Evolutionary conservation across 73 alveolate species (phyloP).

Genomic region (Strombidium stylifer): DNA sequence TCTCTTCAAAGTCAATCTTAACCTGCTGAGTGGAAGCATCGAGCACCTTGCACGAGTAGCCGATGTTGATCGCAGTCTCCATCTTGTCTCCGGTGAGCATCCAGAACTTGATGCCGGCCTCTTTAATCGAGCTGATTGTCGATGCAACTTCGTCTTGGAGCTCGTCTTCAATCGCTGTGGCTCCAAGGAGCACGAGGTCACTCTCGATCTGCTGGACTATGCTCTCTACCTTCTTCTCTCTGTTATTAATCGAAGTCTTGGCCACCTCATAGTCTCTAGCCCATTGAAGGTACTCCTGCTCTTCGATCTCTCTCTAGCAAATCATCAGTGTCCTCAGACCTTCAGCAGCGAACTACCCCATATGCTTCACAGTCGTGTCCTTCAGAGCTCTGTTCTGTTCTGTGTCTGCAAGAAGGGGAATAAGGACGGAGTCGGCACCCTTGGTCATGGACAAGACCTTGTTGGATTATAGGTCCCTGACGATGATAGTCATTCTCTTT

Average conservation of each 20-base stretch:
- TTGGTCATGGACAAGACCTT: conserved; percentile 44
- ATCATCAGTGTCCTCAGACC: conserved; percentile 60
- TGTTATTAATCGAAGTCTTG: background rate
- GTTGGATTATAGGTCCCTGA: conserved; percentile 38
- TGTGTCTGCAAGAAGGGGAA: conserved; percentile 31
- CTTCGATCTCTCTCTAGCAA: conserved; percentile 33
- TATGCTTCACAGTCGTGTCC: background rate
- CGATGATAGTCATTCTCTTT: conserved; percentile 87
- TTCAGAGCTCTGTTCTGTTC: background rate
- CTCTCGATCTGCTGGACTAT: conserved; percentile 33
- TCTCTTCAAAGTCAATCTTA: conserved; percentile 18
- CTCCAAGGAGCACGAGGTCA: conserved; percentile 59
- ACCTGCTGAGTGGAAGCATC: conserved; percentile 16
- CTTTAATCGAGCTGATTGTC: conserved; percentile 42
- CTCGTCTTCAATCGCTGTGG: conserved; percentile 69
- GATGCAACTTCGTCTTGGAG: conserved; percentile 66
- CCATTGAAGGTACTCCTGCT: conserved; percentile 71
- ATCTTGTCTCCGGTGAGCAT: conserved; percentile 82
- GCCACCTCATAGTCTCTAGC: conserved; percentile 52
- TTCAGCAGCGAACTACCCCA: conserved; percentile 28
- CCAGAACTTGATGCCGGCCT: conserved; percentile 75
- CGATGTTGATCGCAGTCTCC: conserved; percentile 87
- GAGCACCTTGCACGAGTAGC: conserved; percentile 51
- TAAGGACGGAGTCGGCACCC: conserved; percentile 80
- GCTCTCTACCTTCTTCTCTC: conserved; percentile 49